Evolutionary conservation across 2,329 filamentous ascomycete species (phyloP), one percentile per base, ranked within the genome.

Genomic region (Pseudopithomyces chartarum): DNA sequence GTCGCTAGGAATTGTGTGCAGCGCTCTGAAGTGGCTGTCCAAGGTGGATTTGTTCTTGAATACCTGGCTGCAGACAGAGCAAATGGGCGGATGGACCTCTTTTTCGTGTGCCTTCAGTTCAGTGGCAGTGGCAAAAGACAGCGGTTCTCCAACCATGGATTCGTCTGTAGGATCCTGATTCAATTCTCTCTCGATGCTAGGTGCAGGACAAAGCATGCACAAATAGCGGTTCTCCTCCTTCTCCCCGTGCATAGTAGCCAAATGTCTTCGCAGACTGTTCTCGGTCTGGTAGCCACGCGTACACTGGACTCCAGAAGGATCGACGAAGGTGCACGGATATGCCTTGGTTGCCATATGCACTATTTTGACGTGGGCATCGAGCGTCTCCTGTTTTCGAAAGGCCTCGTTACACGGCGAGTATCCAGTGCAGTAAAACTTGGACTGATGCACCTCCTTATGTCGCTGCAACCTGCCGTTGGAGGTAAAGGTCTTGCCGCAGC

Each of bases 351-450:
- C 81, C 38, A 94, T 79, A 73, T 98, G 94, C 12, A 87, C 88
- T 10, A 86, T 85, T 52, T 88, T 86, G 60, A 97, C 85, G 72
- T 98, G 94, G 50, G 90, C 88, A 71, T 93, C 87, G 15, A 97
- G 82, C 0, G 92, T 96, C 62, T 92, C 87, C 71, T 92, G 89
- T 76, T 97, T 97, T 59, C 94, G 86, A 74, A 97, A 98, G 19
- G 86, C 87, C 76, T 91, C 85, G 17, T 85, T 84, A 76, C 92
- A 97, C 0, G 84, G 85, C 1, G 84, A 82, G 64, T 86, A 88
- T 33, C 86, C 88, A 20, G 84, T 86, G 70, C 92, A 97, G 52
- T 89, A 84, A 70, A 95, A 89, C 63, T 88, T 85, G 52, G 89
- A 89, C 68, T 90, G 85, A 73, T 97, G 93, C 1, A 90, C 87